Evolutionary conservation across 1,139 yeast species (phyloP), one percentile per base, ranked within the genome.

Genomic region (Yamadazyma siamensis): DNA sequence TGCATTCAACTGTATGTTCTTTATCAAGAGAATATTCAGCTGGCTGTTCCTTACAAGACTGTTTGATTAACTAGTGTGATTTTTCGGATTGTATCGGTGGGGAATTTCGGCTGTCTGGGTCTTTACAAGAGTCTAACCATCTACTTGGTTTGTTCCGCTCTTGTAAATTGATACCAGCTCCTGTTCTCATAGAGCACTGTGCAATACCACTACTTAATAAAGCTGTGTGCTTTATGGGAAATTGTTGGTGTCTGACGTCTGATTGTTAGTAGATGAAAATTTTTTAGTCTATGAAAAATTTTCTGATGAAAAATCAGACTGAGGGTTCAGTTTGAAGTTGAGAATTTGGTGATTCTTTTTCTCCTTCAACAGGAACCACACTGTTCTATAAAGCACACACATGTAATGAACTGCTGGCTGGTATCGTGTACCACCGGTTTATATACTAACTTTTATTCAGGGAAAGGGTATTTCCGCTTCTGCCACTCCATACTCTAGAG

Each of bases 391-490:
- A n/a, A n/a, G n/a, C n/a, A n/a, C n/a, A n/a, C n/a, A n/a, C n/a
- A n/a, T n/a, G n/a, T n/a, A n/a, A n/a, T n/a, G n/a, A n/a, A n/a
- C n/a, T n/a, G n/a, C n/a, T n/a, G n/a, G n/a, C n/a, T n/a, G n/a
- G n/a, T n/a, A n/a, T n/a, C n/a, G n/a, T n/a, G n/a, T n/a, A n/a
- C n/a, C n/a, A n/a, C n/a, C n/a, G n/a, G n/a, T n/a, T n/a, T n/a
- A n/a, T n/a, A n/a, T n/a, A 62, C 69, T 63, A 62, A 63, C 68
- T 36, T 38, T n/a, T n/a, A 43, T 50, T 27, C 31, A 83, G 94
- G 99, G 99, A 75, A 94, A 94, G 77, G 99, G 99, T 76, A 94
- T 94, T 66, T 86, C 97, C 61, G 81, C 96, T 61, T 88, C 98
- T 67, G 96, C 98, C 65, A 77, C 89, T 72, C 98, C 99, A 71